Evolutionary conservation across 2,329 filamentous ascomycete genomes (phyloP), one percentile per base, ranked within the genome.

Genomic region (Talaromyces sp.): DNA sequence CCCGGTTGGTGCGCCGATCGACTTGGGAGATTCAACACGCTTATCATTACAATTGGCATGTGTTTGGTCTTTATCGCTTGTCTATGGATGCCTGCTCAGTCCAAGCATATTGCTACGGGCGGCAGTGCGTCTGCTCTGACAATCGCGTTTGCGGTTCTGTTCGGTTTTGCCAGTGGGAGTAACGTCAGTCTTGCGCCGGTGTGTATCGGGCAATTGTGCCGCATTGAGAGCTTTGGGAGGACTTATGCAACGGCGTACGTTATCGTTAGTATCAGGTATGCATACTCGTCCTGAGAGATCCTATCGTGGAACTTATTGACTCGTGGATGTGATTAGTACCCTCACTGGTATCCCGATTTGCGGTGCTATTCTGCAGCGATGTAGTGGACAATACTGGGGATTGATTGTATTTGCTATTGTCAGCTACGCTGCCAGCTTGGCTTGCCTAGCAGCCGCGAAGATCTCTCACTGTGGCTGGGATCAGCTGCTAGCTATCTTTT

Each of bases 161-260:
- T 96, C 71, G 92, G 93, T 0, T 93, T 96, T 70, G 85, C 86
- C 1, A 91, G 86, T 52, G 93, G 92, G 1, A 89, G 86, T 58
- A 91, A 91, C 68, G 92, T 96, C 69, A 87, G 85, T n/a, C 81
- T 96, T 63, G 91, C 90, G 0, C 92, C 93, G 0, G 92, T 96
- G 0, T 93, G 92, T 70, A 86, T 96, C 12, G 89, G 91, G 0
- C 86, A 90, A 72, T 80, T 96, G 55, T 96, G 92, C 75, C 86
- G 86, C 68, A 95, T 90, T 12, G 86, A 91, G 69, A 81, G 92
- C 58, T 96, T 96, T 70, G 92, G 92, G 0, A 82, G 90, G 4
- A 93, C 95, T 73, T 96, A 93, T 70, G 90, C 91, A 5, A 95
- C 91, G 0, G 87, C 88, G 63, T 96, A 96, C 72, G 93, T 89